phyloP scores from a whole-genome alignment of 1,284 basidiomycete genomes.

The Cryptococcus hybrid region DNA sequence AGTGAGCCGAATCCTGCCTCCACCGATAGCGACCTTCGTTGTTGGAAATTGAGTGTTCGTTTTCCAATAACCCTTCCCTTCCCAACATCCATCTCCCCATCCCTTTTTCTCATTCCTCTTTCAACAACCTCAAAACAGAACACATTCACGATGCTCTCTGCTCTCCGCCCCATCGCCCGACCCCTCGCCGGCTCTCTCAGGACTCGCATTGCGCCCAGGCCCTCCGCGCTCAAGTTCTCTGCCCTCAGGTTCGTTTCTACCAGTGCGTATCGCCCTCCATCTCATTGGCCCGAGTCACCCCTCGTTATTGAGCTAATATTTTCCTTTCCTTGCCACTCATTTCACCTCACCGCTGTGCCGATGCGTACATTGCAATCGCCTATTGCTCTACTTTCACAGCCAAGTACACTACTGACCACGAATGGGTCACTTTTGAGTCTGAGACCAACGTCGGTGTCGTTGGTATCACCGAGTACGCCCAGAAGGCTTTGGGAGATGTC shows the following conservation, averaged over 20 bases:
- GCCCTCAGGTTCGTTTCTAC: conserved; percentile 25
- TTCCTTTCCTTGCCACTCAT: background rate
- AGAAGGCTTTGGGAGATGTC: conserved; percentile 90
- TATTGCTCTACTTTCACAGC: conserved; percentile 53
- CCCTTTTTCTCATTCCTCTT: background rate
- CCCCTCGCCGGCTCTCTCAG: conserved; percentile 13
- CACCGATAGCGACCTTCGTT: too few relatives aligned
- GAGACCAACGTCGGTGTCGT: conserved; percentile 76
- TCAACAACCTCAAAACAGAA: background rate
- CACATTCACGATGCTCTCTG: conserved; percentile 16
- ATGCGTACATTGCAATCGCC: background rate
- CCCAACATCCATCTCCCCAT: background rate
- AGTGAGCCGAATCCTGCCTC: too few relatives aligned
- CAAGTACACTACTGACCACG: conserved; percentile 85
- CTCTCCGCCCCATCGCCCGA: conserved; percentile 21
- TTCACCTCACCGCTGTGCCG: background rate
- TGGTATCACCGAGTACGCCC: conserved; percentile 91
- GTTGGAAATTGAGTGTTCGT: too few relatives aligned
- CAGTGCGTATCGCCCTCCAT: conserved; percentile 14
- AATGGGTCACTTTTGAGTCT: conserved; percentile 81
- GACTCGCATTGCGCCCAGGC: conserved; percentile 15
- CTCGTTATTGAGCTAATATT: background rate
- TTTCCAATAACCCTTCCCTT: too few relatives aligned
- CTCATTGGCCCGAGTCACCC: background rate
- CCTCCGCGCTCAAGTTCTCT: conserved; percentile 14